A percentile compares a stretch with the other conserved stretches of the same genome.
phyloP scores from a whole-genome alignment of 1,284 basidiomycete species.

The Ustilago hordei region DNA sequence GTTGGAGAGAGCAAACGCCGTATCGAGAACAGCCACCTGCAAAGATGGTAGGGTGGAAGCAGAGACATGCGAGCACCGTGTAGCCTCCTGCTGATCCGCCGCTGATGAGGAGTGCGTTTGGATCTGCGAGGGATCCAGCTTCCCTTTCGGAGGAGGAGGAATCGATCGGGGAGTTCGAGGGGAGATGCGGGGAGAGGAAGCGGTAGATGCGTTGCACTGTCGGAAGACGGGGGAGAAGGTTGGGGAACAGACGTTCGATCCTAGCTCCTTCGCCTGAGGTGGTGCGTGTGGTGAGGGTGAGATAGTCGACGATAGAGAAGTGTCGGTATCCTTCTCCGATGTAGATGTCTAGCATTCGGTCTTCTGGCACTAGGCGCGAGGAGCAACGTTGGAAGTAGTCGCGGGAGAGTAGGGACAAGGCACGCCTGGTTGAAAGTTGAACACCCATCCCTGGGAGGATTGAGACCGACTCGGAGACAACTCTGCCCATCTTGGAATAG shows the following conservation, averaged over 20 bases:
- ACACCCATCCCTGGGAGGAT: conserved; percentile 55
- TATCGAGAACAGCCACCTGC: conserved; percentile 38
- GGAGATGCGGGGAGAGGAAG: conserved; percentile 27
- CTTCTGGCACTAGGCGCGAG: conserved; percentile 46
- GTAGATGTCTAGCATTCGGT: conserved; percentile 59
- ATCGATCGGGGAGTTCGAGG: neutral
- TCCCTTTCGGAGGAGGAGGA: too few species aligned
- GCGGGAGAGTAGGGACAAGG: conserved; percentile 13
- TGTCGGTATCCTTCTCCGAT: conserved; percentile 52
- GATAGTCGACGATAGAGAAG: conserved; percentile 59
- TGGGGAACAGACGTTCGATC: conserved; percentile 23
- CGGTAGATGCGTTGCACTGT: conserved; percentile 44
- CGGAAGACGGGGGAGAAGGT: conserved; percentile 45
- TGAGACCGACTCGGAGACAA: conserved; percentile 40
- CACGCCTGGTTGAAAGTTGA: conserved; percentile 54
- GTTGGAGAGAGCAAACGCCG: conserved; percentile 38
- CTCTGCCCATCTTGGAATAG: conserved; percentile 14
- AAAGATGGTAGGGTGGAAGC: conserved; percentile 43
- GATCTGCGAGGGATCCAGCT: conserved; percentile 27
- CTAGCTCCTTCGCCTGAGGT: conserved; percentile 1
- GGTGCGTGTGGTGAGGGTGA: conserved; percentile 33
- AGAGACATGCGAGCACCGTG: conserved; percentile 74
- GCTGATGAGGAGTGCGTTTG: conserved; percentile 33
- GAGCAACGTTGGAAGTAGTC: neutral
- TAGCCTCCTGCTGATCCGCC: conserved; percentile 74